A percentile compares a stretch with the other conserved stretches of the same genome.
Conservation (phyloP, 257 asterid genomes). For the Scutellaria baicalensis region DNA sequence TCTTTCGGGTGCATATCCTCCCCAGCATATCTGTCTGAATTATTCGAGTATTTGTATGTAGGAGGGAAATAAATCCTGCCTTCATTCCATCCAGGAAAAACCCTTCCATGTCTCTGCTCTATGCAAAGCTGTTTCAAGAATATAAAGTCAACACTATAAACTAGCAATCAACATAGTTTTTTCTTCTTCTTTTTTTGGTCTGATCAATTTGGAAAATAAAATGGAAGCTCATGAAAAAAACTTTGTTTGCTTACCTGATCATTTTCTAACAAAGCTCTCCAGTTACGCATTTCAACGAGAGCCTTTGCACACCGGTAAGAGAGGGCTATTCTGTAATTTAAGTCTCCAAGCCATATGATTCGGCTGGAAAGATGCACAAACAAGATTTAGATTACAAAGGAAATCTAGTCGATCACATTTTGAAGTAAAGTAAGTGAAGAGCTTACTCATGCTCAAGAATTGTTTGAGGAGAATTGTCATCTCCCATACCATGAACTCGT, state of each 20-base stretch:
- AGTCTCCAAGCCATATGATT: conserved; percentile 95
- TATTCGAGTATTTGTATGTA: conserved; percentile 77
- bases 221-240: background rate
- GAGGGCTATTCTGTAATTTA: conserved; percentile 82
- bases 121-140: conserved; percentile 58
- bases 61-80: conserved; percentile 92
- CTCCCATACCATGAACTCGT: conserved; percentile 55
- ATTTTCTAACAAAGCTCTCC: conserved; percentile 90
- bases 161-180: background rate
- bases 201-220: background rate
- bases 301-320: conserved; percentile 93
- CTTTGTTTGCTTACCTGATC: conserved; percentile 63
- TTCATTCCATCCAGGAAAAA: conserved; percentile 80
- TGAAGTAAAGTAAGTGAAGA: background rate
- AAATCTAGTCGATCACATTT: background rate
- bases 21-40: conserved; percentile 84
- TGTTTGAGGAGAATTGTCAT: conserved; percentile 81
- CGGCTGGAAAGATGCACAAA: conserved; percentile 41
- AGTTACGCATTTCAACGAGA: conserved; percentile 92
- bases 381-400: background rate
- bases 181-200: background rate
- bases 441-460: conserved; percentile 93
- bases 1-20: conserved; percentile 69
- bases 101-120: conserved; percentile 72
- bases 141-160: too few relatives aligned